Evolutionary conservation across 2,329 filamentous ascomycete species (phyloP), one percentile per base, ranked within the genome.

Genomic region (Cercospora canescens): DNA sequence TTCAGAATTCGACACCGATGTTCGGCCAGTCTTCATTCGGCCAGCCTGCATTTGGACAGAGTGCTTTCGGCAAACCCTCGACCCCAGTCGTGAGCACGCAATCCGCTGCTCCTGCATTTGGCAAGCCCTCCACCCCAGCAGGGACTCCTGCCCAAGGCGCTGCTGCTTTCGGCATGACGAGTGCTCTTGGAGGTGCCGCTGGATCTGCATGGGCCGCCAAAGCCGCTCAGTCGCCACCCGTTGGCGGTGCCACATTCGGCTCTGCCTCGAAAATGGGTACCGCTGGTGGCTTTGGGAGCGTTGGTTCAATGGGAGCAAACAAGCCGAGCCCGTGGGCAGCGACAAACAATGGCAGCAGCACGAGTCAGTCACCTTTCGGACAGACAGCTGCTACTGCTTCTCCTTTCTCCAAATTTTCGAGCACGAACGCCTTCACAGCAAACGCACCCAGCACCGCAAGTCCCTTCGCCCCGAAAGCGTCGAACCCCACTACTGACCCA

Each of bases 321-420:
- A 59, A 59, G 52, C 28, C 62, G 21, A 58, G 52, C 21, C 39
- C 62, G n/a, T 65, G 63, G 57, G 48, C 48, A 34, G 52, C 63
- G 24, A 7, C 55, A 9, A 62, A 6, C 24, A 52, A 34, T 60
- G 45, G 60, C 12, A 57, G 37, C 18, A 34, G 59, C 9, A 18
- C 60, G 14, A 24, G 34, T 18, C n/a, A 68, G 12, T 72, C 71
- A 24, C 65, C 71, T 14, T 73, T 74, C 62, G 71, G 60, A 21
- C 56, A 61, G 30, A 62, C 56, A 50, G 24, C 60, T 21, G 50
- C 50, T 18, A 9, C 16, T 8, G 32, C 60, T 26, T 62, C 60
- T 24, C 45, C 45, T 21, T 62, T 62, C 34, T 54, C 52, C n/a
- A 39, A 37, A 11, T 52, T 58, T 30, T 30, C 62, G 8, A 63